Base-by-base conservation (phyloP, 495 filamentous ascomycete species). In the Clohesyomyces aquaticus region DNA sequence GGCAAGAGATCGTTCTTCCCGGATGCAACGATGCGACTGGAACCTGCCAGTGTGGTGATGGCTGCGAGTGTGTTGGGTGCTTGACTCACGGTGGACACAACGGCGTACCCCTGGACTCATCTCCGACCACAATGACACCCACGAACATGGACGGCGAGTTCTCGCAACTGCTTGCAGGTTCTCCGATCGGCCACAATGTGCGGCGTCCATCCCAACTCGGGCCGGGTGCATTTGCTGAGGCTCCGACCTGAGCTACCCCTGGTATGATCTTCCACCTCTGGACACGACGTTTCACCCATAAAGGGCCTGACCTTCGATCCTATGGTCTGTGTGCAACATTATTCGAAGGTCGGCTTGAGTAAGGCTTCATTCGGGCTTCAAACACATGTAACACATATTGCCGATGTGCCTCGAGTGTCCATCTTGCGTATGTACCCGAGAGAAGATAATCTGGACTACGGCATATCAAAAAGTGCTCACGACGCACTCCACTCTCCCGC, bases 41-140 rank as follows among this genome's bases (percentile, higher is more conserved):
- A 16, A 65, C 56, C 4, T 72, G 70, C 35, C 64, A 66, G 43
- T 72, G 70, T 46, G 70, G 70, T 0, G 70, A 72, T 41, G 68
- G 68, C 2, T 72, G 70, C 47, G 41, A 66, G 12, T 72, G 70
- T 48, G 64, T 64, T 32, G 68, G 65, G 21, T 72, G 70, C 55
- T 52, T 68, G 23, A 71, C 65, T 0, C 70, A 72, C 29, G 64
- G 70, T 21, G 69, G 69, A 4, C 69, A 71, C 50, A 62, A 71
- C 28, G 68, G 68, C 47, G 55, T 70, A 9, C 27, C 41, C 4
- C 48, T 70, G 1, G 59, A 60, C n/a, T n/a, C n/a, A n/a, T n/a
- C n/a, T n/a, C n/a, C n/a, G n/a, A n/a, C n/a, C n/a, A n/a, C n/a
- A 11, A 22, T 22, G 21, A 53, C 63, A 12, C 11, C 52, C 6